Base-by-base conservation (phyloP, 2,329 filamentous ascomycete species). In the Beauveria caledonica region DNA sequence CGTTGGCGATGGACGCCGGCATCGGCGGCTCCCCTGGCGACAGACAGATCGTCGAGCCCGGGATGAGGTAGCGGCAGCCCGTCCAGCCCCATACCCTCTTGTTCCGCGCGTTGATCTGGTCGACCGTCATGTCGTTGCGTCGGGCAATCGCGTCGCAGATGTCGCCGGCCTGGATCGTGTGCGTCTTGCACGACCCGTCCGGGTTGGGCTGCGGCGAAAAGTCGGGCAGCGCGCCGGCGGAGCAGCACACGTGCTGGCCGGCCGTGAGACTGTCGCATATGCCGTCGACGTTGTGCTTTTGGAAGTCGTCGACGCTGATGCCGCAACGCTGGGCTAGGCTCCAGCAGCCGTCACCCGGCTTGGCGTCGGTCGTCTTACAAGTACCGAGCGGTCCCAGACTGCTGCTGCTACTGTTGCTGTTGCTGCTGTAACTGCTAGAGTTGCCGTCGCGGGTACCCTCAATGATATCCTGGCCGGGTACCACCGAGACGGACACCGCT, bases 1-100 rank as follows among this genome's bases (percentile, higher is more conserved):
- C 73, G 53, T 74, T 72, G 0, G 66, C n/a, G 13, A 66, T 23
- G 1, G 62, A n/a, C 9, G 66, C 63, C 1, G 69, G 69, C 63
- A 71, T 64, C 0, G 69, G 68, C 1, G 68, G 64, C 0, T 51
- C 50, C 1, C 69, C 68, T 0, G 58, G 52, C 60, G 66, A 68
- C 15, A 71, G 45, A 45, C 68, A 69, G 10, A 69, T 67, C 3
- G 1, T 8, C 46, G 57, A 11, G 57, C 46, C 21, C 57, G 61
- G 0, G 3, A 54, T 46, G 11, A 71, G 59, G 1, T 42, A 45
- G 2, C 40, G 36, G 45, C 68, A 70, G 39, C 66, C 66, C 5
- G 36, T 55, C 68, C 68, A 71, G 23, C 64, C 68, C 68, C 68
- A 69, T 0, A 68, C 68, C 3, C 42, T 50, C 2, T 29, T 58